These are phyloP conservation scores for Wickerhamomyces sp. DNA, from an alignment of 1,139 yeast species.

Conservation along the genomic window DNA sequence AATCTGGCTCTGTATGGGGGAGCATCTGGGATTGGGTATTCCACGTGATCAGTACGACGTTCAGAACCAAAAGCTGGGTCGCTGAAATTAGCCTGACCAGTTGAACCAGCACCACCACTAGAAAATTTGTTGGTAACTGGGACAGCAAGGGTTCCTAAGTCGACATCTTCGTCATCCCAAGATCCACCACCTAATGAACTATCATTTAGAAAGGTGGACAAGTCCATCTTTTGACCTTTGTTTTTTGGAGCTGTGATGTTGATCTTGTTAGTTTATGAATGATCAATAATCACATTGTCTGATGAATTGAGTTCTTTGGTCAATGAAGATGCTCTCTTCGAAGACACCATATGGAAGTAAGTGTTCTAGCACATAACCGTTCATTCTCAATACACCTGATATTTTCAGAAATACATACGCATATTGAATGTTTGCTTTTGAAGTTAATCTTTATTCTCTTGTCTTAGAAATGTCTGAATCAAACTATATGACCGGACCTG, in stretches of 20 bases:
- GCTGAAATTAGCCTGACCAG: slow-evolving; percentile 28
- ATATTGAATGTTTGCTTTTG: slow-evolving; percentile 1
- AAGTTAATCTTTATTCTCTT: background rate
- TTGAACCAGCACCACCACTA: slow-evolving; percentile 19
- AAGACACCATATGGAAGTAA: too few species aligned
- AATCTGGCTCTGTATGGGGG: slow-evolving; percentile 92
- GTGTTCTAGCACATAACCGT: too few species aligned
- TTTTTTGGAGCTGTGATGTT: slow-evolving; percentile 40
- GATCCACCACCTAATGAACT: slow-evolving; percentile 55
- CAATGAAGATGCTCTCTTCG: too few species aligned
- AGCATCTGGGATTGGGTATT: slow-evolving; percentile 81
- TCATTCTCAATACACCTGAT: too few species aligned
- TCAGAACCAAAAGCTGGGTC: slow-evolving; percentile 33
- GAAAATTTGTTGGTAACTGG: slow-evolving; percentile 11
- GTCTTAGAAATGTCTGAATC: background rate
- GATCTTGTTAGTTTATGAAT: slow-evolving; percentile 4
- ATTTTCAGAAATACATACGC: background rate
- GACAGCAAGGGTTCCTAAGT: slow-evolving; percentile 38
- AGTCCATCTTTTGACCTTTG: slow-evolving; percentile 52
- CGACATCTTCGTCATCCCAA: slow-evolving; percentile 78
- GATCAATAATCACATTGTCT: too few species aligned
- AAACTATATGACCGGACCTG: background rate
- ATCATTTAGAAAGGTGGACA: slow-evolving; percentile 49
- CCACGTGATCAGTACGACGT: slow-evolving; percentile 45
- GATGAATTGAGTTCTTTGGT: too few species aligned